Percentiles rank a stretch among this genome's conserved stretches.
These are phyloP conservation scores for Taphrina pruni DNA, from an alignment of 1,139 yeast species.

Conservation along the genomic window DNA sequence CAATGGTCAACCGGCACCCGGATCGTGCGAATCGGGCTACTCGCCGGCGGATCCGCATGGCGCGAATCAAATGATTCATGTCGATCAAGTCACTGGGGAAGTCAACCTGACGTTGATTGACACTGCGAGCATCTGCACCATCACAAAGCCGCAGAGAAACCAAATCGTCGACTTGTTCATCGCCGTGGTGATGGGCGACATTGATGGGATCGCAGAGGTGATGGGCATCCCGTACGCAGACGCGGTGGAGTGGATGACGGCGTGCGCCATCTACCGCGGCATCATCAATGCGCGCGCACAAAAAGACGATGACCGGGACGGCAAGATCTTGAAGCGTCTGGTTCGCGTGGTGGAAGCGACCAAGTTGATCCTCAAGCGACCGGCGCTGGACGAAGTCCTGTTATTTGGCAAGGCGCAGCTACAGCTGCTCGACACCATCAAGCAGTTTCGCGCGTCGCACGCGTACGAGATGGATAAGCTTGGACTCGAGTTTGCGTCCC, in stretches of 20 bases:
- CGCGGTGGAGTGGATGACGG: slow-evolving; percentile 7
- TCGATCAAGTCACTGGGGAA: slow-evolving; percentile 12
- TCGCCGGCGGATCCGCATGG: slow-evolving; percentile 30
- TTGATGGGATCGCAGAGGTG: slow-evolving; percentile 17
- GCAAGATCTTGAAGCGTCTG: slow-evolving; percentile 6
- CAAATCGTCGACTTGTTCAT: slow-evolving; percentile 21
- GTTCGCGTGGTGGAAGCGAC: slow-evolving; percentile 24
- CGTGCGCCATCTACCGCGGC: slow-evolving; percentile 6
- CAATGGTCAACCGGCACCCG: background rate
- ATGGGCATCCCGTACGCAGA: slow-evolving; percentile 10
- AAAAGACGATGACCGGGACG: slow-evolving; percentile 6
- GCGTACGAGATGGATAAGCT: slow-evolving; percentile 28
- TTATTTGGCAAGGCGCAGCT: slow-evolving; percentile 25
- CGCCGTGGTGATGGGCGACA: slow-evolving; percentile 23
- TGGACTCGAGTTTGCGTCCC: slow-evolving; percentile 3
- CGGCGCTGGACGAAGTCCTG: slow-evolving; percentile 23
- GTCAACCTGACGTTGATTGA: slow-evolving; percentile 17
- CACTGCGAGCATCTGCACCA: slow-evolving; percentile 28
- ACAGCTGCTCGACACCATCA: slow-evolving; percentile 26
- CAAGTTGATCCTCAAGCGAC: slow-evolving; percentile 16
- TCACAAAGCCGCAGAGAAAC: slow-evolving; percentile 19
- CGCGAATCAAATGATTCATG: slow-evolving; percentile 23
- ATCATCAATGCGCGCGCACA: background rate
- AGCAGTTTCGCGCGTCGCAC: slow-evolving; percentile 10
- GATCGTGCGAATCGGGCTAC: background rate